Conservation (phyloP, 2,329 filamentous ascomycete genomes). For the Fusarium protoensiforme region DNA sequence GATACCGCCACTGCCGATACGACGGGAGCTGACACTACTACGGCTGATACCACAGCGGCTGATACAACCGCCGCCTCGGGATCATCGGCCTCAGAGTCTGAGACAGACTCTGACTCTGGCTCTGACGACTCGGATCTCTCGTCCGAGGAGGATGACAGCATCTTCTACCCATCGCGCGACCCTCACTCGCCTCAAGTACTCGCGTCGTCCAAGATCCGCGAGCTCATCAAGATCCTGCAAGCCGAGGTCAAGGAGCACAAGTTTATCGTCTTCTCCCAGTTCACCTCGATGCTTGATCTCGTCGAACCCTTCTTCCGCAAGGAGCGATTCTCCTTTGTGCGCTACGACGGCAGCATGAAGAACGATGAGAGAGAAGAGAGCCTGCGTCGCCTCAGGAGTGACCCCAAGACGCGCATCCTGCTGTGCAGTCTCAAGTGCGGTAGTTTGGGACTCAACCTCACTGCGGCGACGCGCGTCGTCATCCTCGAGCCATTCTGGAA, state of each 20-base stretch:
- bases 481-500: slow-evolving; percentile 99
- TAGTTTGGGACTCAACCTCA: slow-evolving; percentile 91
- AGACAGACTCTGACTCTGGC: slow-evolving; percentile 42
- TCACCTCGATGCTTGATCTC: slow-evolving; percentile 97
- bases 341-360: slow-evolving; percentile 95
- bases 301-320: slow-evolving; percentile 89
- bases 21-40: slow-evolving; percentile 22
- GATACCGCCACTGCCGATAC: slow-evolving; percentile 25
- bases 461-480: slow-evolving; percentile 90
- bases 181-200: slow-evolving; percentile 56
- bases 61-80: slow-evolving; percentile 26
- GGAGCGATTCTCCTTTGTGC: slow-evolving; percentile 80
- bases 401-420: slow-evolving; percentile 81
- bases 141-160: slow-evolving; percentile 52
- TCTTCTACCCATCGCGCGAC: slow-evolving; percentile 41
- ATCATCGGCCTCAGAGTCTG: slow-evolving; percentile 24
- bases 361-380: slow-evolving; percentile 93
- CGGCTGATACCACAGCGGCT: slow-evolving; percentile 21
- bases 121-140: slow-evolving; percentile 30
- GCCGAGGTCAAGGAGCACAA: slow-evolving; percentile 86
- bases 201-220: slow-evolving; percentile 90
- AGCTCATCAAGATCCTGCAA: slow-evolving; percentile 83
- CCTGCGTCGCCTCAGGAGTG: slow-evolving; percentile 78
- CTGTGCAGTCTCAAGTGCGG: slow-evolving; percentile 96
- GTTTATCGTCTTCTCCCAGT: slow-evolving; percentile 98